Evolutionary conservation across 345 rosid genomes (phyloP).

Genomic region (Eucalyptus pauciflora): DNA sequence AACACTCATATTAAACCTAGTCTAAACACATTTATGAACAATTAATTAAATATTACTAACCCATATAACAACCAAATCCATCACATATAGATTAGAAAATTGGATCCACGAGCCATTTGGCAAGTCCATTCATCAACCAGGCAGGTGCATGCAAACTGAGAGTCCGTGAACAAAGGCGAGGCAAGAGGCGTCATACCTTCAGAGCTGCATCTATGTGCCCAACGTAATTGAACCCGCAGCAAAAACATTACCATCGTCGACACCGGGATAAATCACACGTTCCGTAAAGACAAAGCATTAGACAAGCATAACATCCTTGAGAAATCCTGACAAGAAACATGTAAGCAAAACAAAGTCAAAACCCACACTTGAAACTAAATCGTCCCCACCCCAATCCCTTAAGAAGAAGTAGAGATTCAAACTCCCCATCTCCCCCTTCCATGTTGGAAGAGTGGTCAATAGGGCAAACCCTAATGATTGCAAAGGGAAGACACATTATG

Average conservation of each 20-base stretch:
- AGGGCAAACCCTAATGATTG: too few relatives aligned
- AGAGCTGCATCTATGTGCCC: neutral
- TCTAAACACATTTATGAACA: too few relatives aligned
- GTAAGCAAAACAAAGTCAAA: neutral
- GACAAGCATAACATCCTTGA: neutral
- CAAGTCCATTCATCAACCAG: neutral
- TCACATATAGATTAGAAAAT: neutral
- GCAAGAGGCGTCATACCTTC: neutral
- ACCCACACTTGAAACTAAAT: too few relatives aligned
- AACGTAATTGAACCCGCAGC: neutral
- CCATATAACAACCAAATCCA: neutral
- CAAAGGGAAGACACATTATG: neutral
- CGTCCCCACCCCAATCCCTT: too few relatives aligned
- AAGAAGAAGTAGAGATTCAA: too few relatives aligned
- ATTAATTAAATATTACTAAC: too few relatives aligned
- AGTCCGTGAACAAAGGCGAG: neutral
- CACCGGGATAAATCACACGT: neutral
- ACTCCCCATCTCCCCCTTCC: too few relatives aligned
- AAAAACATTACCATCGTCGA: neutral
- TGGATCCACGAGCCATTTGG: neutral
- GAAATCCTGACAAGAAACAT: neutral
- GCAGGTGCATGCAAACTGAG: neutral
- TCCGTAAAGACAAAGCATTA: neutral
- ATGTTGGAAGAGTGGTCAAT: too few relatives aligned
- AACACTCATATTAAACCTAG: too few relatives aligned